Evolutionary conservation across 2,329 filamentous ascomycete species (phyloP).

Genomic region (Plenodomus lindquistii): DNA sequence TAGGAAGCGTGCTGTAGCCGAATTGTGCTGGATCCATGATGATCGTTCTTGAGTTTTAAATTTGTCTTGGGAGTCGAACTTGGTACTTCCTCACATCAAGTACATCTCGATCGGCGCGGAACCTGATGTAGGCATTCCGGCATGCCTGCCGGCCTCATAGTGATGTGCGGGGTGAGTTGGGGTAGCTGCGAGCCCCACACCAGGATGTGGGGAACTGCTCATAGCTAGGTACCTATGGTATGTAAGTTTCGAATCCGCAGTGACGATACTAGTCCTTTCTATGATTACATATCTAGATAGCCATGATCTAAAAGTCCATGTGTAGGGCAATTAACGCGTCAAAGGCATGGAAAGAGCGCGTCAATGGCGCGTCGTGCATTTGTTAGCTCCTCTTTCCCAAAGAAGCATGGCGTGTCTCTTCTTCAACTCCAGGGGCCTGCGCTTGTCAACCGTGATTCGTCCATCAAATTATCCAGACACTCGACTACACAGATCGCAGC

Average conservation of each 20-base stretch:
- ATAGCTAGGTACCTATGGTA: too few species aligned
- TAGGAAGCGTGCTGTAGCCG: conserved; percentile 21
- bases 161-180: conserved; percentile 9
- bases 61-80: background rate
- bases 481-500: too few species aligned
- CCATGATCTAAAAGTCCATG: too few species aligned
- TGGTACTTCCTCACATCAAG: background rate
- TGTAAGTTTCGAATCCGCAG: too few species aligned
- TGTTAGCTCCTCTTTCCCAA: background rate
- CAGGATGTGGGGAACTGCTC: conserved; percentile 2
- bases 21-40: conserved; percentile 29
- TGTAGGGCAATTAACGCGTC: background rate
- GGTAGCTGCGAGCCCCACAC: conserved; percentile 7
- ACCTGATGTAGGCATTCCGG: background rate
- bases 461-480: too few species aligned
- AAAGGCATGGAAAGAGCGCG: too few species aligned
- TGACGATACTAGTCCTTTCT: too few species aligned
- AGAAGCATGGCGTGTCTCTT: background rate
- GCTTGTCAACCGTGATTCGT: background rate
- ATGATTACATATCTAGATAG: too few species aligned
- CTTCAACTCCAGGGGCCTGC: background rate
- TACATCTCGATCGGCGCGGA: background rate
- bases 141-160: background rate
- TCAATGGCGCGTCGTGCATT: background rate
- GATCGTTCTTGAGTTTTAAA: background rate